phyloP scores from a whole-genome alignment of 345 rosid genomes.

The Hypericum androsaemum region DNA sequence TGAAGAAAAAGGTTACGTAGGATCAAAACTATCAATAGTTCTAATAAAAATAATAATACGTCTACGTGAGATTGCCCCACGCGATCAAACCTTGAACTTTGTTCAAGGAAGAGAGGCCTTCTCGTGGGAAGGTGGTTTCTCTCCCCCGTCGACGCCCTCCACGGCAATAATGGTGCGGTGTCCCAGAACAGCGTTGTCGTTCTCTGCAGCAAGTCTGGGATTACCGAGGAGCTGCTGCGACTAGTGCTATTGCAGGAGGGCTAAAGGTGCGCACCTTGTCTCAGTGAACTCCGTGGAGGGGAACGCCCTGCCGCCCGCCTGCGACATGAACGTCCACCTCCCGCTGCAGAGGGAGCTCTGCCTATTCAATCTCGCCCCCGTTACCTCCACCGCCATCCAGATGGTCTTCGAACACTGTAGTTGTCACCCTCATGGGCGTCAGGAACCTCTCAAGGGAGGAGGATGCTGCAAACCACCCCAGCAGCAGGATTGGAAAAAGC shows the following conservation, averaged over 20 bases:
- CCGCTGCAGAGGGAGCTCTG: conserved; percentile 85
- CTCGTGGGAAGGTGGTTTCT: conserved; percentile 64
- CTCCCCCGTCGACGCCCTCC: conserved; percentile 85
- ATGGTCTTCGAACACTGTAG: conserved; percentile 95
- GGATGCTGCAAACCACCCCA: conserved; percentile 90
- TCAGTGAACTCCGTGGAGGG: conserved; percentile 70
- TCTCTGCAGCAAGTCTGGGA: conserved; percentile 68
- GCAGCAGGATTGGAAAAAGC: conserved; percentile 87
- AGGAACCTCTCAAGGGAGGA: conserved; percentile 70
- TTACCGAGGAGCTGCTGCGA: conserved; percentile 82
- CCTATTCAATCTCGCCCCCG: conserved; percentile 90
- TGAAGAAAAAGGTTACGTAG: no score
- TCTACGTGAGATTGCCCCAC: no score
- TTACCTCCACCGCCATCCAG: conserved; percentile 93
- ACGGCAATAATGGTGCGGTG: conserved; percentile 81
- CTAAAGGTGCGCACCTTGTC: conserved; percentile 57
- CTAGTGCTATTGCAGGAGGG: conserved; percentile 78
- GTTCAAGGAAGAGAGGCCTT: no score
- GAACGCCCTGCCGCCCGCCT: conserved; percentile 48
- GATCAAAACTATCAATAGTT: no score
- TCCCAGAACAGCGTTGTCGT: conserved; percentile 48
- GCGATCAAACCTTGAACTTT: no score
- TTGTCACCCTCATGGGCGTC: conserved; percentile 88
- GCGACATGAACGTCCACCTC: conserved; percentile 78
- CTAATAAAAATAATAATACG: no score